A percentile compares a stretch with the other conserved stretches of the same genome.
These are phyloP conservation scores for Fusarium cicatricum DNA, from an alignment of 2,329 filamentous ascomycete genomes.

Conservation along the genomic window DNA sequence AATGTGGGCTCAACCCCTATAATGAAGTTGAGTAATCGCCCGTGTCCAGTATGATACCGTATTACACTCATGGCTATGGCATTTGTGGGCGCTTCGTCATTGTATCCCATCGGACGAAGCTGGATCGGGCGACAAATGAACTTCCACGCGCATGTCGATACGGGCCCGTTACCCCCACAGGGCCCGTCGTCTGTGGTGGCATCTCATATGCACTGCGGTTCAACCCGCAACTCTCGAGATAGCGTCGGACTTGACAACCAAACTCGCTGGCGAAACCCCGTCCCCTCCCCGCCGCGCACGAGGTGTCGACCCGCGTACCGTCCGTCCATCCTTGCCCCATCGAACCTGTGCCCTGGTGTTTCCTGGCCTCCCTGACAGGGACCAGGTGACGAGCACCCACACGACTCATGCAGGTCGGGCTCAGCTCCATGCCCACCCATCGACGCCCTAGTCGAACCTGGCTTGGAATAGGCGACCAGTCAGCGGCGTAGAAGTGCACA, in stretches of 20 bases:
- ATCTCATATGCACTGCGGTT: conserved; percentile 47
- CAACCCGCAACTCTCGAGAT: conserved; percentile 47
- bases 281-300: conserved; percentile 28
- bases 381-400: conserved; percentile 33
- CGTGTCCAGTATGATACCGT: too few species aligned
- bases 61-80: neutral
- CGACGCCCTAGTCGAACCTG: conserved; percentile 22
- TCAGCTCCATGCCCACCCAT: conserved; percentile 33
- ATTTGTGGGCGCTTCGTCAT: neutral
- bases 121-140: conserved; percentile 9
- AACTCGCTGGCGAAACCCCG: conserved; percentile 33
- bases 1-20: too few species aligned
- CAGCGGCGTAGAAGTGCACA: conserved; percentile 30
- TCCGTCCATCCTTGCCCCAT: conserved; percentile 27
- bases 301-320: conserved; percentile 23
- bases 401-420: conserved; percentile 35
- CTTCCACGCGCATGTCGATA: conserved; percentile 12
- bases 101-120: conserved; percentile 3
- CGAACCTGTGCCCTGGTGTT: conserved; percentile 18
- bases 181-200: conserved; percentile 30
- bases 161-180: conserved; percentile 25
- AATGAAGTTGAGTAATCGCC: too few species aligned
- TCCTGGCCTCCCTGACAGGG: conserved; percentile 24
- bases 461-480: conserved; percentile 34
- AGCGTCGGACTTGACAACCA: conserved; percentile 41